Percentiles rank a stretch among this genome's conserved stretches.
These are phyloP conservation scores for Phytopythium cucurbitacearum DNA, from an alignment of 352 stramenopile genomes.

Conservation along the genomic window DNA sequence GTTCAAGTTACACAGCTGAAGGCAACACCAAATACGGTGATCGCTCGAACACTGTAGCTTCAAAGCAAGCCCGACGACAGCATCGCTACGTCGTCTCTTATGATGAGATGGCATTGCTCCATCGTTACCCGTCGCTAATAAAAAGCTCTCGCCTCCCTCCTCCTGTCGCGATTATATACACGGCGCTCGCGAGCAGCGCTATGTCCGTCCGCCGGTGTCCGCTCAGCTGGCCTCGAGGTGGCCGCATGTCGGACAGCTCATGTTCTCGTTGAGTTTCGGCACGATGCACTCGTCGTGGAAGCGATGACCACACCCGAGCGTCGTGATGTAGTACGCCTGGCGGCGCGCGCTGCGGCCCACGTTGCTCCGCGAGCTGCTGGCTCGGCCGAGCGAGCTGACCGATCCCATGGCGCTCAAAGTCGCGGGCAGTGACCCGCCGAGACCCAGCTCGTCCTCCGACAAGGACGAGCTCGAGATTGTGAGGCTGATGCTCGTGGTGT, in stretches of 20 bases:
- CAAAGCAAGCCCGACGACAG: too few species aligned
- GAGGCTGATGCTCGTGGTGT: constrained; percentile 4
- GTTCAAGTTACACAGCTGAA: too few species aligned
- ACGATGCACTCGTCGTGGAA: constrained; percentile 87
- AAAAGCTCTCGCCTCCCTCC: too few species aligned
- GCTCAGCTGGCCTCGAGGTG: constrained; percentile 22
- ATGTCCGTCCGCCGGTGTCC: too few species aligned
- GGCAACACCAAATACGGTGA: too few species aligned
- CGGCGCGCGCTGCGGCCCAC: constrained; percentile 11
- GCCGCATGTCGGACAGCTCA: constrained; percentile 62
- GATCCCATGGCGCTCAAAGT: background rate
- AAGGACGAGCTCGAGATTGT: constrained; percentile 14
- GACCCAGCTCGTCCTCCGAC: constrained; percentile 21
- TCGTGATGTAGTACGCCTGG: constrained; percentile 60
- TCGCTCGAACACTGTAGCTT: too few species aligned
- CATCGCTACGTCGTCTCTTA: too few species aligned
- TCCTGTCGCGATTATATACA: too few species aligned
- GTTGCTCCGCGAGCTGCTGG: constrained; percentile 7
- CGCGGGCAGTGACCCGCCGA: background rate
- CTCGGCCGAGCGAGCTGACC: background rate
- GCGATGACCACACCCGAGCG: constrained; percentile 65
- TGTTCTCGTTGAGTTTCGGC: constrained; percentile 63
- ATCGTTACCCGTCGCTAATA: too few species aligned
- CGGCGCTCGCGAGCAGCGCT: too few species aligned
- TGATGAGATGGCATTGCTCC: too few species aligned